Evolutionary conservation across 805 yeast genomes (phyloP), one percentile per base, ranked within the genome.

Genomic region (Yamadazyma philogaea): DNA sequence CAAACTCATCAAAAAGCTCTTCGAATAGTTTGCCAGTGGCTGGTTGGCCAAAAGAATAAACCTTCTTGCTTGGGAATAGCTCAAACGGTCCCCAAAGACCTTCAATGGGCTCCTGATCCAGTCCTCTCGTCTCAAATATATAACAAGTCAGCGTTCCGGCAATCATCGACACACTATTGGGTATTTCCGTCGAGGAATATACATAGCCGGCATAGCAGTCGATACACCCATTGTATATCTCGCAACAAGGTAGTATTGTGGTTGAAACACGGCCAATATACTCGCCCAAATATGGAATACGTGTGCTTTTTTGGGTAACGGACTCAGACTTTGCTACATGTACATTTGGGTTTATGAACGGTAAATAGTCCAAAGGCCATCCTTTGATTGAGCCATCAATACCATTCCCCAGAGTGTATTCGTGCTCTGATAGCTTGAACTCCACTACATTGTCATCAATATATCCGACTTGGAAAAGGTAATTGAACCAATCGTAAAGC

Each of bases 121-220:
- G 28, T 1, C 30, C 35, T 0, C 44, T 21, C 0, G 44, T 48
- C 19, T 63, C 16, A 53, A 46, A 10, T 63, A 50, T 11, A 78
- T 66, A 78, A 47, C 86, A 80, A 0, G 84, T 78, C 6, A 82
- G 77, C 0, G 84, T 80, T 0, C 84, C 84, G 1, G 83, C 86
- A 5, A 78, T 74, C 73, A 78, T 67, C 1, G 76, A 63, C 18
- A 79, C 48, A n/a, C 34, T 34, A 8, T 33, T 27, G 2, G 64
- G 60, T 26, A 64, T 57, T 32, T 49, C 50, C 6, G 35, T 35
- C 2, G 49, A 35, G 1, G 71, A 60, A 0, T 75, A 61, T 11
- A 77, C 53, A 75, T 78, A 77, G 2, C 81, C 75, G 1, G 78
- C 74, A 52, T 80, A 79, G 42, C 84, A 76, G 51, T 80, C 84